Conservation (phyloP, 169 alveolate genomes). For the Eimeria falciformis region DNA sequence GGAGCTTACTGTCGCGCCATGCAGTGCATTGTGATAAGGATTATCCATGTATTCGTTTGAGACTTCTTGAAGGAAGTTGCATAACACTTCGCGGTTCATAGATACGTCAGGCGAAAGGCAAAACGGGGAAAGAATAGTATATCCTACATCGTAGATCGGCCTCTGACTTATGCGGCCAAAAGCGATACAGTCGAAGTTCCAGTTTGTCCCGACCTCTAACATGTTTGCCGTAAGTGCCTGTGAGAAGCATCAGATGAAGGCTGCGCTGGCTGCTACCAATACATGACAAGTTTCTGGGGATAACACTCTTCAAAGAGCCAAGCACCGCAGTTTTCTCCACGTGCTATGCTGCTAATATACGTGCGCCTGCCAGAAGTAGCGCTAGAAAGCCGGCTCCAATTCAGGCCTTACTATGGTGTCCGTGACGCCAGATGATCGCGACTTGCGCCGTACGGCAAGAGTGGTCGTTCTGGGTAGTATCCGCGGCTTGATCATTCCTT, state of each 20-base stretch:
- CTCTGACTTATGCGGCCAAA: background rate
- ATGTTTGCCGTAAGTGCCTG: background rate
- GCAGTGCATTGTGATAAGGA: conserved; percentile 64
- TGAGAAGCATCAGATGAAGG: background rate
- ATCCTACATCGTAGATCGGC: conserved; percentile 49
- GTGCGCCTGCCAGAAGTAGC: too few relatives aligned
- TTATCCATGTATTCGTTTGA: background rate
- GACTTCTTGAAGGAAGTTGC: conserved; percentile 51
- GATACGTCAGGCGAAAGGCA: conserved; percentile 44
- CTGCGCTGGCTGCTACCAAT: too few relatives aligned
- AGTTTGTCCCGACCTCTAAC: background rate
- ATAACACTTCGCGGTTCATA: background rate
- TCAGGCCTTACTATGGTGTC: conserved; percentile 15
- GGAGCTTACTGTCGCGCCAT: conserved; percentile 8
- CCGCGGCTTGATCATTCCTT: conserved; percentile 12
- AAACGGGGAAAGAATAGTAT: conserved; percentile 58
- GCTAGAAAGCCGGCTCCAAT: too few relatives aligned
- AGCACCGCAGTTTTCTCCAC: too few relatives aligned
- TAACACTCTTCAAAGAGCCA: too few relatives aligned
- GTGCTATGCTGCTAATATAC: too few relatives aligned
- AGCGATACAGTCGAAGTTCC: background rate
- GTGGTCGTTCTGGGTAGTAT: background rate
- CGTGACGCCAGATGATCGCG: background rate
- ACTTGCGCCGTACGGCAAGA: background rate
- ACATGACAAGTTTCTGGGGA: too few relatives aligned